These are phyloP conservation scores for Vitis cinerea DNA, from an alignment of 164 flowering plant species.

Conservation along the genomic window DNA sequence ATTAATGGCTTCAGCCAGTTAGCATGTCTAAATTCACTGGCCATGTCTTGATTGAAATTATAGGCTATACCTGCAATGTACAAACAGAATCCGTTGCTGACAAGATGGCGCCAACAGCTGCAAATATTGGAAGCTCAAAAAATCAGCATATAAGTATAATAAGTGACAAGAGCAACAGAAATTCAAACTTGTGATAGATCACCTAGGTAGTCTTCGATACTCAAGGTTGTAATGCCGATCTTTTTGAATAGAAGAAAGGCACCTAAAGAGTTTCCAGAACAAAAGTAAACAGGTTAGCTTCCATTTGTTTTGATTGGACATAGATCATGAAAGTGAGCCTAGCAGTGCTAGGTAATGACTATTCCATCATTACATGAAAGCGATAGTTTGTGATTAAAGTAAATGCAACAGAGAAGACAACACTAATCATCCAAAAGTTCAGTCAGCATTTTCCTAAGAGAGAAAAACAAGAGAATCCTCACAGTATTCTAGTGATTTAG, in stretches of 20 bases:
- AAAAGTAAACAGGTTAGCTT: slow-evolving; percentile 2
- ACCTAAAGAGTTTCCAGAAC: slow-evolving; percentile 30
- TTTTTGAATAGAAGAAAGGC: slow-evolving; percentile 37
- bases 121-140: slow-evolving; percentile 10
- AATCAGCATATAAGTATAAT: slow-evolving; percentile 1
- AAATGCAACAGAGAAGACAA: too few relatives aligned
- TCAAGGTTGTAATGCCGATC: slow-evolving; percentile 47
- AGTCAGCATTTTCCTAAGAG: too few relatives aligned
- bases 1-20: background rate
- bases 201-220: slow-evolving; percentile 56
- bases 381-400: too few relatives aligned
- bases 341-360: background rate
- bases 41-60: background rate
- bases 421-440: too few relatives aligned
- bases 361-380: too few relatives aligned
- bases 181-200: background rate
- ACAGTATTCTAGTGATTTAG: too few relatives aligned
- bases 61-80: slow-evolving; percentile 48
- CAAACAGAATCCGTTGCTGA: slow-evolving; percentile 72
- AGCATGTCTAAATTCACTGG: background rate
- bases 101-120: slow-evolving; percentile 65
- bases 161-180: background rate
- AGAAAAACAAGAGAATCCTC: too few relatives aligned
- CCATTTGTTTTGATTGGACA: background rate
- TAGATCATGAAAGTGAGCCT: background rate